Conservation (phyloP, 305 asterid genomes). For the Fraxinus albicans region DNA sequence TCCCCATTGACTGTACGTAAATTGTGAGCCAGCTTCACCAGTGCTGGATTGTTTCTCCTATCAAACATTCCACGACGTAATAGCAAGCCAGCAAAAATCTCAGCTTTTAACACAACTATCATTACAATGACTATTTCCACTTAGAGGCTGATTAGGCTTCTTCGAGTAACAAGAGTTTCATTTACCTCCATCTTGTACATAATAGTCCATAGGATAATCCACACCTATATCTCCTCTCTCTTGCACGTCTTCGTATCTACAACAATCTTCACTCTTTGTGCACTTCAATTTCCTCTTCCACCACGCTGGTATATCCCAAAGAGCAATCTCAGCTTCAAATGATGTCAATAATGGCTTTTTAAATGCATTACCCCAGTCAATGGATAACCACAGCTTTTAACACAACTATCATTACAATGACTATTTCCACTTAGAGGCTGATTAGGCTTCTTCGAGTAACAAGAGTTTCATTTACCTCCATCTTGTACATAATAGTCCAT, state of each 20-base stretch:
- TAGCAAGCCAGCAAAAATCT: constrained; percentile 1
- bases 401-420: constrained; percentile 34
- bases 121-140: constrained; percentile 42
- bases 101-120: constrained; percentile 21
- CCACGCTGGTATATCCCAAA: no score
- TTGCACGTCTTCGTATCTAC: constrained; percentile 27
- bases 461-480: constrained; percentile 93
- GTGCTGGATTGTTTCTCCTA: background rate
- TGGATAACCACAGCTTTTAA: constrained; percentile 5
- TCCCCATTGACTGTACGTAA: no score
- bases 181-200: constrained; percentile 91
- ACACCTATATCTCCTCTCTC: constrained; percentile 33
- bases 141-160: constrained; percentile 46
- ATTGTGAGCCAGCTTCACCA: no score
- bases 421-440: constrained; percentile 37
- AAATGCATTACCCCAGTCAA: constrained; percentile 64
- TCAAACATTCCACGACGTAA: background rate
- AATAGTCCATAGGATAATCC: constrained; percentile 95
- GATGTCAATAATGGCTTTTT: constrained; percentile 77
- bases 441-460: constrained; percentile 66
- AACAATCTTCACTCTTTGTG: constrained; percentile 34
- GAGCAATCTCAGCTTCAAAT: constrained; percentile 90
- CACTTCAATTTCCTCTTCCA: no score
- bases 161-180: constrained; percentile 84
- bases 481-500: constrained; percentile 97